These are phyloP conservation scores for Dissophora ornata DNA, from an alignment of 192 early-diverging fungal species.

Conservation along the genomic window DNA sequence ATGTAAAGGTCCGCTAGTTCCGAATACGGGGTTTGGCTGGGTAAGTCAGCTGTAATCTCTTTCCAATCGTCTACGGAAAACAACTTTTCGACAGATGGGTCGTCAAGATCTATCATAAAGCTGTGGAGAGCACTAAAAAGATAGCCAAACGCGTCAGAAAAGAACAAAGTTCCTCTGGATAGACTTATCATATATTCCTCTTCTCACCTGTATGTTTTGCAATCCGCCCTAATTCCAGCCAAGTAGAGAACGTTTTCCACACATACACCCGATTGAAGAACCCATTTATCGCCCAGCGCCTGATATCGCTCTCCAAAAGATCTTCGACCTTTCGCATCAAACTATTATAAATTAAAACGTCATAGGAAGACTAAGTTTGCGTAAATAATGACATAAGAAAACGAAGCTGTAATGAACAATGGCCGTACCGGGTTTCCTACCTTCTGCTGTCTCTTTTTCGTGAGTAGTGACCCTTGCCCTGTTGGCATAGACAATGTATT, in stretches of 20 bases:
- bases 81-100: background rate
- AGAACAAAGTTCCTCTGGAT: background rate
- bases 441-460: too few relatives aligned
- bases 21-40: background rate
- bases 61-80: background rate
- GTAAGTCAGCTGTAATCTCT: background rate
- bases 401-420: too few relatives aligned
- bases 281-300: background rate
- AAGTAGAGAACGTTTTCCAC: background rate
- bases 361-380: too few relatives aligned
- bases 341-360: background rate
- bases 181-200: background rate
- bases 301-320: background rate
- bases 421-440: too few relatives aligned
- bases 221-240: background rate
- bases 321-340: background rate
- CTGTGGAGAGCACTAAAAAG: constrained; percentile 1
- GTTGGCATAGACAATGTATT: too few relatives aligned
- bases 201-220: background rate
- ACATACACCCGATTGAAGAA: background rate
- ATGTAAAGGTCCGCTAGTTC: background rate
- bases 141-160: too few relatives aligned
- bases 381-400: too few relatives aligned
- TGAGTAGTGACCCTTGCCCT: too few relatives aligned
- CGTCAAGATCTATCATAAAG: constrained; percentile 1